A percentile compares a stretch with the other conserved stretches of the same genome.
Evolutionary conservation across 768 basidiomycete genomes (phyloP).

Genomic region (Rhodocollybia butyracea): DNA sequence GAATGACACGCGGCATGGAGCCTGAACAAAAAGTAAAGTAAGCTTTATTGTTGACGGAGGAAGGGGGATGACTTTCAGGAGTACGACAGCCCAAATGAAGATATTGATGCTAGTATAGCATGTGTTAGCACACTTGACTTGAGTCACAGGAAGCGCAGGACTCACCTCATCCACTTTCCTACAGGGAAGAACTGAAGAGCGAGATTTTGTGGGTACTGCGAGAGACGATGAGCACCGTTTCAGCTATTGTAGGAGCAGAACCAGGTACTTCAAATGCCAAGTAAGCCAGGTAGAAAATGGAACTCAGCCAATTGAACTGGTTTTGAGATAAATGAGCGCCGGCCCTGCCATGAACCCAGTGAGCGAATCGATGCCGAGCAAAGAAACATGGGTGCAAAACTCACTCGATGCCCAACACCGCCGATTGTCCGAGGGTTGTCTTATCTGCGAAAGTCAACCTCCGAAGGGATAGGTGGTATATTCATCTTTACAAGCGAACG

Average conservation of each 20-base stretch:
- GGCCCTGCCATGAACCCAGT: slow-evolving; percentile 28
- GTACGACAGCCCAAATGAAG: slow-evolving; percentile 66
- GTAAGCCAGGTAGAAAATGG: slow-evolving; percentile 75
- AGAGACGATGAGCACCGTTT: neutral
- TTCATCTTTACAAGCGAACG: neutral
- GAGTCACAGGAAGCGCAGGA: neutral
- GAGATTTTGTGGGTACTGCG: slow-evolving; percentile 74
- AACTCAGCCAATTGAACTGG: slow-evolving; percentile 78
- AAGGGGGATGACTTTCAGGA: slow-evolving; percentile 34
- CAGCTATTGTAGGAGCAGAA: neutral
- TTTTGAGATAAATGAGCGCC: slow-evolving; percentile 56
- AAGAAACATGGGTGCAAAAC: slow-evolving; percentile 21
- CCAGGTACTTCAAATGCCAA: slow-evolving; percentile 46
- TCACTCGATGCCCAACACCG: slow-evolving; percentile 67
- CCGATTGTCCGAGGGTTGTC: slow-evolving; percentile 67
- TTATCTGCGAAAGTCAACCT: slow-evolving; percentile 83
- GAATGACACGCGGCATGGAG: slow-evolving; percentile 65
- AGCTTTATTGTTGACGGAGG: neutral
- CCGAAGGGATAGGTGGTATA: neutral
- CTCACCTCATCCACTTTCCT: slow-evolving; percentile 81
- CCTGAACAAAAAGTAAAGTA: slow-evolving; percentile 18
- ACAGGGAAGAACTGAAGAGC: slow-evolving; percentile 74
- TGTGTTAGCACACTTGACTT: too few relatives aligned
- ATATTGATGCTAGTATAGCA: slow-evolving; percentile 62
- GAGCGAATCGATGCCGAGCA: neutral